Conservation (phyloP, 805 yeast genomes). For the Metahyphopichia silvanorum region DNA sequence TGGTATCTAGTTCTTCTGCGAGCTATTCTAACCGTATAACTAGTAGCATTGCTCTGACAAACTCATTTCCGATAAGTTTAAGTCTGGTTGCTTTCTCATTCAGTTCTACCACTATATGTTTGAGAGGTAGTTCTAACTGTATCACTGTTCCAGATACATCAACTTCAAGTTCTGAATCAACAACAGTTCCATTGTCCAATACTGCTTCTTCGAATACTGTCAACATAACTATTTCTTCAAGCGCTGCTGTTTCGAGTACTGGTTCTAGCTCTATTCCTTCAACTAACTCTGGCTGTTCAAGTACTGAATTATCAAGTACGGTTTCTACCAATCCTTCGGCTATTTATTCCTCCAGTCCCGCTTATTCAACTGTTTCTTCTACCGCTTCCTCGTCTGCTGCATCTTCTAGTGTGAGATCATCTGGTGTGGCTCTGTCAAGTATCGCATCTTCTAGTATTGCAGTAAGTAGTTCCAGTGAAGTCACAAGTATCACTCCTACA, state of each 20-base stretch:
- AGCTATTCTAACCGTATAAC: too few species aligned
- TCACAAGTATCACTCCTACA: too few species aligned
- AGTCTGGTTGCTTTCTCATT: too few species aligned
- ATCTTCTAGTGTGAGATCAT: background rate
- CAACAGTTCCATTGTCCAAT: slow-evolving; percentile 1
- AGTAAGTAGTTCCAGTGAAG: too few species aligned
- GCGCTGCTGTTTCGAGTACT: slow-evolving; percentile 1
- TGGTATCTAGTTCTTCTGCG: too few species aligned
- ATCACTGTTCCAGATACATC: too few species aligned
- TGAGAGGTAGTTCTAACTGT: too few species aligned
- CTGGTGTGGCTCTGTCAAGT: background rate
- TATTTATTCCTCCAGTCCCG: background rate
- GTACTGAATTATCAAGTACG: too few species aligned
- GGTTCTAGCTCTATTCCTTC: slow-evolving; percentile 1
- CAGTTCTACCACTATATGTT: too few species aligned
- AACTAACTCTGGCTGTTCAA: background rate
- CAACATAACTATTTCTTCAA: slow-evolving; percentile 1
- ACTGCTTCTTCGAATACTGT: slow-evolving; percentile 2
- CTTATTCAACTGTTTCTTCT: slow-evolving; percentile 1
- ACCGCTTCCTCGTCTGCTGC: background rate
- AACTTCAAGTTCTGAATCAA: background rate
- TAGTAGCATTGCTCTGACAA: too few species aligned
- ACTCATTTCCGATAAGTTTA: too few species aligned
- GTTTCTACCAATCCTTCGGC: too few species aligned
- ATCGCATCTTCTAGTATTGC: slow-evolving; percentile 3